Conservation (phyloP, 768 basidiomycete genomes). For the Lepiota brunneoincarnata region DNA sequence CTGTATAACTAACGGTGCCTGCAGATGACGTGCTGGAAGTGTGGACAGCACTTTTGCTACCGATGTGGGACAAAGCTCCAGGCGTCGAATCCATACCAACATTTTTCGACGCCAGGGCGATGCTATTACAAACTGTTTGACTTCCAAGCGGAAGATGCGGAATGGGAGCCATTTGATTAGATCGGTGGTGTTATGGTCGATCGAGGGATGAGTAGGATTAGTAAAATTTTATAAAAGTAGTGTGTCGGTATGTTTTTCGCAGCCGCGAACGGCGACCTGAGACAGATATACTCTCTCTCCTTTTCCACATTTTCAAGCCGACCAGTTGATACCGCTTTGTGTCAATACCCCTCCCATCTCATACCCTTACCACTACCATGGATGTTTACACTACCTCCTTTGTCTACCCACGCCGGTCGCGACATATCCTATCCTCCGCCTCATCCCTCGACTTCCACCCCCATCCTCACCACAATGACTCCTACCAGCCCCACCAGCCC, state of each 20-base stretch:
- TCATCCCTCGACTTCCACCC: conserved; percentile 61
- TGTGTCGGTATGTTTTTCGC: conserved; percentile 35
- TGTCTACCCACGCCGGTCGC: conserved; percentile 83
- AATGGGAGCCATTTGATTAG: conserved; percentile 22
- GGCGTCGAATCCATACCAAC: conserved; percentile 55
- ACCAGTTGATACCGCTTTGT: conserved; percentile 50
- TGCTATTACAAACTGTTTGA: conserved; percentile 76
- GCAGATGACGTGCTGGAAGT: conserved; percentile 80
- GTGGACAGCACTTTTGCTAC: conserved; percentile 79
- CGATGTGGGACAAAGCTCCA: conserved; percentile 61
- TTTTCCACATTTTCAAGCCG: conserved; percentile 29
- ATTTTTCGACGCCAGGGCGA: conserved; percentile 56
- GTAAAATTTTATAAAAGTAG: conserved; percentile 12
- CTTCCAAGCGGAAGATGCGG: conserved; percentile 21
- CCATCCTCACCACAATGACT: conserved; percentile 36
- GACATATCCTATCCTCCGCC: conserved; percentile 60
- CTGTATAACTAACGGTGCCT: conserved; percentile 5
- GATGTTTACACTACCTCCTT: conserved; percentile 96
- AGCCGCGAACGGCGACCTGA: conserved; percentile 23
- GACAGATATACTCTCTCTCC: conserved; percentile 27
- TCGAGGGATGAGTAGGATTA: conserved; percentile 3
- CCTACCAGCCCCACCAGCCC: conserved; percentile 39
- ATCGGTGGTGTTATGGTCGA: conserved; percentile 11
- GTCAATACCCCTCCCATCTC: conserved; percentile 51
- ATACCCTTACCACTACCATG: conserved; percentile 50